Percentiles rank a stretch among this genome's conserved stretches.
phyloP scores from a whole-genome alignment of 306 rosid species.

The Corylus heterophylla region DNA sequence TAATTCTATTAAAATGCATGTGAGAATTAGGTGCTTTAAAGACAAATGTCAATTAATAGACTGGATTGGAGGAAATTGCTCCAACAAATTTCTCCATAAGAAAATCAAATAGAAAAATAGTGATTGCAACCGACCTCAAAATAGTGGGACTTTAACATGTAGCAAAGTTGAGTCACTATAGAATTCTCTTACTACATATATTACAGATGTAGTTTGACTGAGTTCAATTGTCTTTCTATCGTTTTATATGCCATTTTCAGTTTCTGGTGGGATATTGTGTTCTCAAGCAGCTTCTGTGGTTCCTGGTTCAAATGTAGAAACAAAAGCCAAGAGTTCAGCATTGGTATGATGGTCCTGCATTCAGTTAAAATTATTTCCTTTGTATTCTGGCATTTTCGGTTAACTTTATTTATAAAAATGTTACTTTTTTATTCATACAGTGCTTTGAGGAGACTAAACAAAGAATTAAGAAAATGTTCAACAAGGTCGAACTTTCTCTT shows the following conservation, averaged over 20 bases:
- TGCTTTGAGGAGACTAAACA: conserved; percentile 55
- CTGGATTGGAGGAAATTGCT: too few species aligned
- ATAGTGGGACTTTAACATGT: neutral
- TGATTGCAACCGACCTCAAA: neutral
- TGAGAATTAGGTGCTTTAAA: too few species aligned
- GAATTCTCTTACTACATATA: neutral
- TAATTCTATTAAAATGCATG: too few species aligned
- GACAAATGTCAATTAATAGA: too few species aligned
- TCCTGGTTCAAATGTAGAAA: conserved; percentile 12
- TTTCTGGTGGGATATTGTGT: neutral
- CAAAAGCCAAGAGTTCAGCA: conserved; percentile 5
- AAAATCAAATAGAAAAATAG: too few species aligned
- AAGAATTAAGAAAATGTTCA: conserved; percentile 57
- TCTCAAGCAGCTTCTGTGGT: conserved; percentile 26
- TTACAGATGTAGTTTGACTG: neutral
- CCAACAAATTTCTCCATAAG: too few species aligned
- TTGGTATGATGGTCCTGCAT: conserved; percentile 32
- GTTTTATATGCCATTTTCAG: neutral
- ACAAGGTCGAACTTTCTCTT: conserved; percentile 66
- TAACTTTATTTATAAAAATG: neutral
- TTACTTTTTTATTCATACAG: conserved; percentile 33
- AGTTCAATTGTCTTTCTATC: neutral
- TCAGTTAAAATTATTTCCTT: neutral
- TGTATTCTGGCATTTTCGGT: neutral
- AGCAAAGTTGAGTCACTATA: neutral